phyloP scores from a whole-genome alignment of 208 protist species.

The Crithidia bombi region DNA sequence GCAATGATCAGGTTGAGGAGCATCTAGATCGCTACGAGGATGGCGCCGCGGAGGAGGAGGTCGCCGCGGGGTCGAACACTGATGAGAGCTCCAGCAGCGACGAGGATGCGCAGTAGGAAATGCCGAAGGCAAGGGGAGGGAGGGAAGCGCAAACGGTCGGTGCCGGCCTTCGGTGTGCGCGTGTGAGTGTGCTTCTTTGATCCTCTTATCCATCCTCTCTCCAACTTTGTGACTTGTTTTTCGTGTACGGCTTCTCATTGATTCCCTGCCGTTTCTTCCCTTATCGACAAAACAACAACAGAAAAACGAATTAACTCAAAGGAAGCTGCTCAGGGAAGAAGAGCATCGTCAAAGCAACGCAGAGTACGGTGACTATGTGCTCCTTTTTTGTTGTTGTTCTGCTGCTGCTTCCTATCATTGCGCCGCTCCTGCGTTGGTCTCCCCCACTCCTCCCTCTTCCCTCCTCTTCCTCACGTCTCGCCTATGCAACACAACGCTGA shows the following conservation, averaged over 20 bases:
- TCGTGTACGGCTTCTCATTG: slow-evolving; percentile 13
- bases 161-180: not conserved
- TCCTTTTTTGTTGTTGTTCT: too few relatives aligned
- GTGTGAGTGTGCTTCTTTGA: not conserved
- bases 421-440: too few relatives aligned
- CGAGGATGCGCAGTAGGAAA: slow-evolving; percentile 13
- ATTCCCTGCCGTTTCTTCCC: not conserved
- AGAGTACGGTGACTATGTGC: too few relatives aligned
- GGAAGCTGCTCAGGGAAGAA: too few relatives aligned
- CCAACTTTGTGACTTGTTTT: slow-evolving; percentile 19
- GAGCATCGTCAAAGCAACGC: too few relatives aligned
- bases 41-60: not conserved
- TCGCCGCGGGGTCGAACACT: slow-evolving; percentile 11
- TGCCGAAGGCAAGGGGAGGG: too few relatives aligned
- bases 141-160: too few relatives aligned
- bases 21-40: slow-evolving; percentile 65
- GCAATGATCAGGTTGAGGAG: slow-evolving; percentile 74
- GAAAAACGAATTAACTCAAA: too few relatives aligned
- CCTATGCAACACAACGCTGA: too few relatives aligned
- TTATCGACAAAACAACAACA: not conserved
- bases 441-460: too few relatives aligned
- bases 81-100: slow-evolving; percentile 28
- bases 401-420: too few relatives aligned
- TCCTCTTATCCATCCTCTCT: not conserved
- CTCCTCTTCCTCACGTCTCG: too few relatives aligned